These are phyloP conservation scores for Rhodamnia rubescens DNA, from an alignment of 345 rosid genomes.

Conservation along the genomic window DNA sequence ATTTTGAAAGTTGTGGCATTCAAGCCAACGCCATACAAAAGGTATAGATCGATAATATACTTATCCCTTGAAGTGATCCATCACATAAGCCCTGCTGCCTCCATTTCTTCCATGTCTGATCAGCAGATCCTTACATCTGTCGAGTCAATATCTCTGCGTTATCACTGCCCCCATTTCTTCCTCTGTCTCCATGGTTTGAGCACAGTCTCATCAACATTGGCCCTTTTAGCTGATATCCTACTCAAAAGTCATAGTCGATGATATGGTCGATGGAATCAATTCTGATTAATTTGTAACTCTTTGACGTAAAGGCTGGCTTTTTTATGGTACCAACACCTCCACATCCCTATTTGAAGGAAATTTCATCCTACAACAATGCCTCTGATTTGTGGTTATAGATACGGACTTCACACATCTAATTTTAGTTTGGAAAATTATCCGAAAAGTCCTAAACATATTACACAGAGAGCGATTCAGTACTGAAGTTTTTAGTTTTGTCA, in stretches of 20 bases:
- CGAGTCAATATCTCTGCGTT: neutral
- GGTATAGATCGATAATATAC: no score
- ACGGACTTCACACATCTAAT: neutral
- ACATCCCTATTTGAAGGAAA: neutral
- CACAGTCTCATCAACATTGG: neutral
- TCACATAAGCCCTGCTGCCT: neutral
- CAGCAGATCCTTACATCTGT: neutral
- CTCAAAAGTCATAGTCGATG: neutral
- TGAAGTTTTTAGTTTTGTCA: no score
- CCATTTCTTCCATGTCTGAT: neutral
- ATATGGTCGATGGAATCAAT: neutral
- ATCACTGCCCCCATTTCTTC: neutral
- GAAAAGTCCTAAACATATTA: no score
- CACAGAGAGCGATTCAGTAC: no score
- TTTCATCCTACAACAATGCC: neutral
- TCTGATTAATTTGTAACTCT: neutral
- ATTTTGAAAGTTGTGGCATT: no score
- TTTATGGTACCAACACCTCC: neutral
- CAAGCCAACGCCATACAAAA: no score
- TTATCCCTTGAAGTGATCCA: neutral
- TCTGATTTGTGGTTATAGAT: neutral
- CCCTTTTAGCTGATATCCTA: neutral
- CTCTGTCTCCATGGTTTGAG: neutral
- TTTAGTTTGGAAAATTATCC: no score
- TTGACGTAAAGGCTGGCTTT: neutral